Evolutionary conservation across 805 yeast genomes (phyloP).

Genomic region (Saccharomycopsis oosterbeekiorum): DNA sequence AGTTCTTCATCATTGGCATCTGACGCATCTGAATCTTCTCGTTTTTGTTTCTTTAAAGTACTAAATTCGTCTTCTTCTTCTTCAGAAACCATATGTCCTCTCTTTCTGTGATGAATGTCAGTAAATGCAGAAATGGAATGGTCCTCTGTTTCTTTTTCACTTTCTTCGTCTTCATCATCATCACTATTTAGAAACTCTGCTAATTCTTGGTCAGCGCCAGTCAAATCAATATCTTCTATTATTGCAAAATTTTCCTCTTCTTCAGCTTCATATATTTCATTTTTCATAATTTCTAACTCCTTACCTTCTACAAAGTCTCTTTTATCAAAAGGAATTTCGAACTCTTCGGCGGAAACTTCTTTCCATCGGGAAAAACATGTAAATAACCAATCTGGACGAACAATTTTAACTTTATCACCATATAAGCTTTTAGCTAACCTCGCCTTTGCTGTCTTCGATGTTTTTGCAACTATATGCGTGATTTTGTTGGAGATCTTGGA

Average conservation of each 20-base stretch:
- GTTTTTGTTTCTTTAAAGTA: background rate
- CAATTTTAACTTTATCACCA: conserved; percentile 62
- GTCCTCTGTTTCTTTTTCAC: background rate
- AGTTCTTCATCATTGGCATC: conserved; percentile 3
- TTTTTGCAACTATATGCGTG: conserved; percentile 81
- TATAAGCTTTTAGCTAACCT: conserved; percentile 59
- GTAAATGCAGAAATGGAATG: background rate
- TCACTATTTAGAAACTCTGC: conserved; percentile 14
- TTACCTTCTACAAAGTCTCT: conserved; percentile 30
- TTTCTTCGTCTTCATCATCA: conserved; percentile 16
- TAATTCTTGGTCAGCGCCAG: conserved; percentile 15
- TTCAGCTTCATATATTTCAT: conserved; percentile 7
- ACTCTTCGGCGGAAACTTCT: conserved; percentile 53
- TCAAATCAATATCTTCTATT: conserved; percentile 11
- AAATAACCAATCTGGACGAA: conserved; percentile 88
- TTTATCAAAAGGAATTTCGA: conserved; percentile 40
- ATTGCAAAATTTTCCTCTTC: conserved; percentile 10
- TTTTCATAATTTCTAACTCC: conserved; percentile 12
- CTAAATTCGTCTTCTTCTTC: background rate
- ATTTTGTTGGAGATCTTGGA: conserved; percentile 60
- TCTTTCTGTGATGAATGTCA: conserved; percentile 4
- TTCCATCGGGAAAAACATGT: conserved; percentile 76
- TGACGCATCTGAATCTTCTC: background rate
- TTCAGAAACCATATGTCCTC: background rate
- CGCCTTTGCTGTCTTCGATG: conserved; percentile 76